These are phyloP conservation scores for Mortierella sp. DNA, from an alignment of 371 early-diverging fungal species.

Conservation along the genomic window DNA sequence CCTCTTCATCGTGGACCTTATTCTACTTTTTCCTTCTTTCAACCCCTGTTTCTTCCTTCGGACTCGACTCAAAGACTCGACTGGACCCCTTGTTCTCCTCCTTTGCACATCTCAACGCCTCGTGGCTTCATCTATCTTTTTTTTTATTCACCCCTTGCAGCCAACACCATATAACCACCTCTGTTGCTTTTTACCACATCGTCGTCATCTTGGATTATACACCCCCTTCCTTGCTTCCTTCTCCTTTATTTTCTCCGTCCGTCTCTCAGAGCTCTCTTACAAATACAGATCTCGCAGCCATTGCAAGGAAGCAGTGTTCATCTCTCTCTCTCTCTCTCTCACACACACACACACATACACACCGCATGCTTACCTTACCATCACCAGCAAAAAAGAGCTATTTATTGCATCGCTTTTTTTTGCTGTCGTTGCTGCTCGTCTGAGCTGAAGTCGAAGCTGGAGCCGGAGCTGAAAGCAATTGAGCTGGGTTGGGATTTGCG, in stretches of 20 bases:
- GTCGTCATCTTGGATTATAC: not conserved
- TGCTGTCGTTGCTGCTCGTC: not conserved
- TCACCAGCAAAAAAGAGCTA: not conserved
- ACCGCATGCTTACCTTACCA: conserved; percentile 3
- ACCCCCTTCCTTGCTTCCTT: not conserved
- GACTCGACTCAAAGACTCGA: not conserved
- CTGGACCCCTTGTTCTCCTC: not conserved
- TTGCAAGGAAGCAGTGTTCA: not conserved
- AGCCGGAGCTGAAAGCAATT: conserved; percentile 6
- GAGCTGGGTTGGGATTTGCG: conserved; percentile 3
- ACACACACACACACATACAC: not conserved
- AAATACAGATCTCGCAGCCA: not conserved
- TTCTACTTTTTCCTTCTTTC: not conserved
- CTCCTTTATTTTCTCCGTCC: conserved; percentile 2
- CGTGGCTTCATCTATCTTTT: not conserved
- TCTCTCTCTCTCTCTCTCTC: too few species aligned
- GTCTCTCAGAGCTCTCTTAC: not conserved
- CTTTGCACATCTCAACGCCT: not conserved
- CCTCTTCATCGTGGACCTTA: not conserved
- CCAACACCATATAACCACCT: not conserved
- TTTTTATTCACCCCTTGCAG: not conserved
- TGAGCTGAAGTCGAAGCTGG: conserved; percentile 5
- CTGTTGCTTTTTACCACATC: not conserved
- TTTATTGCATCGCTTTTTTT: not conserved
- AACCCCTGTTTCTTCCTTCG: not conserved